A percentile compares a stretch with the other conserved stretches of the same genome.
Conservation (phyloP, 352 stramenopile species). For the Phytophthora tubulina region DNA sequence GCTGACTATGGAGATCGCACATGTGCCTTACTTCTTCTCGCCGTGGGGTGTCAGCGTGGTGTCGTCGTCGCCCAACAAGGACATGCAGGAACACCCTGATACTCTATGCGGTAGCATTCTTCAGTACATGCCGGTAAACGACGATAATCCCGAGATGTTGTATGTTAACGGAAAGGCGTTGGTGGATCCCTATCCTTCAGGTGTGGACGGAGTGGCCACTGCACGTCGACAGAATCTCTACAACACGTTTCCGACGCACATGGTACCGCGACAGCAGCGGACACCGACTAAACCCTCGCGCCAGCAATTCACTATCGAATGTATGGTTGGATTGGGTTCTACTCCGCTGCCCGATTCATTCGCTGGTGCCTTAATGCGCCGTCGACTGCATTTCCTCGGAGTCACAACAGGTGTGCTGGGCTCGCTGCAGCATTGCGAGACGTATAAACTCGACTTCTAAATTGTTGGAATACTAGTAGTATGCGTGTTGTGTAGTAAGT, state of each 20-base stretch:
- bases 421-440: constrained; percentile 49
- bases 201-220: constrained; percentile 30
- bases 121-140: constrained; percentile 37
- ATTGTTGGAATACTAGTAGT: constrained; percentile 5
- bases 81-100: constrained; percentile 46
- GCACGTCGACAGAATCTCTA: constrained; percentile 46
- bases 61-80: constrained; percentile 46
- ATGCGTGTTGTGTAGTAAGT: background rate
- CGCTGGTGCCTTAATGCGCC: constrained; percentile 42
- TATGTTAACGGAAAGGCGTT: constrained; percentile 41
- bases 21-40: constrained; percentile 54
- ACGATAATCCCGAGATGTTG: constrained; percentile 34
- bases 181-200: constrained; percentile 39
- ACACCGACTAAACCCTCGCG: constrained; percentile 21
- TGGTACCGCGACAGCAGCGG: constrained; percentile 56
- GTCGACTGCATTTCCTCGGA: constrained; percentile 52
- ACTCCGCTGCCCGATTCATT: constrained; percentile 52
- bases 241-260: constrained; percentile 60
- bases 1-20: constrained; percentile 52
- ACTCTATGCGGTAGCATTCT: constrained; percentile 40
- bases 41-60: constrained; percentile 52
- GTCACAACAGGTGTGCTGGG: constrained; percentile 40
- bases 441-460: constrained; percentile 29
- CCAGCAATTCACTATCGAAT: constrained; percentile 49
- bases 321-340: constrained; percentile 57